Evolutionary conservation across 495 filamentous ascomycete genomes (phyloP).

Genomic region (Pyrenopolyporus hunteri): DNA sequence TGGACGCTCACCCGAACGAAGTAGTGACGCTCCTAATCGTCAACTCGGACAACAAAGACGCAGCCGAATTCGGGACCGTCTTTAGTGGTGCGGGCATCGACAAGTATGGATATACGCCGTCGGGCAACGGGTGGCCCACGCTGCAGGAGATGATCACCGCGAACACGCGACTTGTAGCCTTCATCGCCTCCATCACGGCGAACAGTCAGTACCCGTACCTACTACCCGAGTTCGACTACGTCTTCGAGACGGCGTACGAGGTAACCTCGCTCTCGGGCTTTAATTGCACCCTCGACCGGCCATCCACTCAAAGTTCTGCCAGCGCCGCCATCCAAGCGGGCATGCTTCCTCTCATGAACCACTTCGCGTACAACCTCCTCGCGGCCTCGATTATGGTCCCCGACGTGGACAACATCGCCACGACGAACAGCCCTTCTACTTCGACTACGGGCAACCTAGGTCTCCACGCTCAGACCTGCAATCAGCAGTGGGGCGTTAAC

Average conservation of each 20-base stretch:
- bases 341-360: conserved; percentile 70
- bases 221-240: conserved; percentile 70
- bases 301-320: conserved; percentile 50
- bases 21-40: conserved; percentile 74
- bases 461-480: conserved; percentile 60
- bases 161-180: conserved; percentile 66
- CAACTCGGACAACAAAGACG: conserved; percentile 64
- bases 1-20: conserved; percentile 68
- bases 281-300: conserved; percentile 70
- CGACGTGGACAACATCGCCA: conserved; percentile 56
- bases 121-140: conserved; percentile 64
- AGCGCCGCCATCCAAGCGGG: conserved; percentile 51
- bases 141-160: conserved; percentile 64
- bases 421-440: conserved; percentile 60
- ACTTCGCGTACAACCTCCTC: conserved; percentile 69
- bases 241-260: conserved; percentile 75
- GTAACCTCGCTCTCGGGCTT: conserved; percentile 57
- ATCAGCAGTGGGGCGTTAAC: conserved; percentile 56
- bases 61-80: conserved; percentile 56
- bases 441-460: conserved; percentile 62
- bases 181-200: conserved; percentile 63
- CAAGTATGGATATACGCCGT: conserved; percentile 62
- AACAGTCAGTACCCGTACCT: conserved; percentile 62
- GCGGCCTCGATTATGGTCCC: conserved; percentile 63
- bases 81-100: conserved; percentile 63